Conservation (phyloP, 257 asterid genomes). For the Plantago ovata region DNA sequence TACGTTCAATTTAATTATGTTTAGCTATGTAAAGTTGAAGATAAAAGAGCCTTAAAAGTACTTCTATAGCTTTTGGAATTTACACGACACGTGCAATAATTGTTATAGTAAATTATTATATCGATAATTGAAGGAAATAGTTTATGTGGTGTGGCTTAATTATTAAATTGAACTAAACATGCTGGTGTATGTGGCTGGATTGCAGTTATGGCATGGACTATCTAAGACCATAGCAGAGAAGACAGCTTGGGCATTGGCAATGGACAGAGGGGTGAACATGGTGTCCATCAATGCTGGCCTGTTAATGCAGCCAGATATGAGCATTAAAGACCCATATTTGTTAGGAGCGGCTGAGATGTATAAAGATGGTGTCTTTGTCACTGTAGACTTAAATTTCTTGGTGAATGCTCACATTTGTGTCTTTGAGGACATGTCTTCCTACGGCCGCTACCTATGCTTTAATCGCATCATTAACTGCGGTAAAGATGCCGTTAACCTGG, state of each 20-base stretch:
- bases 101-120: too few species aligned
- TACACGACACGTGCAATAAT: too few species aligned
- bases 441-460: slow-evolving; percentile 84
- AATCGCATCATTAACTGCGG: slow-evolving; percentile 49
- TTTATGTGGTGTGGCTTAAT: background rate
- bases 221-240: slow-evolving; percentile 86
- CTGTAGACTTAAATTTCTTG: slow-evolving; percentile 73
- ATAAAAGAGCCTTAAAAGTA: too few species aligned
- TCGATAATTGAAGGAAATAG: background rate
- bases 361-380: slow-evolving; percentile 72
- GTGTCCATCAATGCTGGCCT: slow-evolving; percentile 75
- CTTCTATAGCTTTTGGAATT: too few species aligned
- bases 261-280: slow-evolving; percentile 91
- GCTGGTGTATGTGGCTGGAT: background rate
- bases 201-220: slow-evolving; percentile 83
- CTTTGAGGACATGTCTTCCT: slow-evolving; percentile 72
- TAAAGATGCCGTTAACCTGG: slow-evolving; percentile 54
- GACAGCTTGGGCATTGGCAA: slow-evolving; percentile 92
- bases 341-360: slow-evolving; percentile 90
- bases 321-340: slow-evolving; percentile 70
- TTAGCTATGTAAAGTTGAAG: too few species aligned
- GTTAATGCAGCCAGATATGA: slow-evolving; percentile 53
- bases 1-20: too few species aligned
- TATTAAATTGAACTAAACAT: background rate
- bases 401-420: slow-evolving; percentile 83